Percentiles rank a stretch among this genome's conserved stretches.
Conservation (phyloP, 1,284 basidiomycete genomes). For the Ustilago sp. region DNA sequence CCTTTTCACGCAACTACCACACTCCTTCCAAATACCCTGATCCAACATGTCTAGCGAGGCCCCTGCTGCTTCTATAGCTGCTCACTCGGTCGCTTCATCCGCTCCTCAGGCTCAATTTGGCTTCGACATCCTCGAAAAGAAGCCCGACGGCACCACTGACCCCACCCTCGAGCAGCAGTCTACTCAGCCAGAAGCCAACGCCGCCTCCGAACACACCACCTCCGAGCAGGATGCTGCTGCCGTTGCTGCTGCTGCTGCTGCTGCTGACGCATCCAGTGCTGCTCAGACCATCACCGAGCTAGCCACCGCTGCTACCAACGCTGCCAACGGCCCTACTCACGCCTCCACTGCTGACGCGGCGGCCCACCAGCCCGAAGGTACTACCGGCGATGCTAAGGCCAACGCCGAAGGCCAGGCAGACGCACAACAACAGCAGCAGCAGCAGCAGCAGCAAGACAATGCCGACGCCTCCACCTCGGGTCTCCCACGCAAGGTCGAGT, state of each 20-base stretch:
- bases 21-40: background rate
- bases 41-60: constrained; percentile 32
- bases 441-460: background rate
- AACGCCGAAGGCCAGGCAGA: constrained; percentile 13
- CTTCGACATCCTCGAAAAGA: constrained; percentile 9
- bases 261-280: constrained; percentile 43
- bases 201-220: constrained; percentile 1
- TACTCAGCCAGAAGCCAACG: constrained; percentile 10
- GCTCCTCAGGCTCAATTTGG: constrained; percentile 13
- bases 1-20: background rate
- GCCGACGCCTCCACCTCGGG: constrained; percentile 18
- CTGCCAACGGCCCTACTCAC: constrained; percentile 15
- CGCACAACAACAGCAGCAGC: background rate
- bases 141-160: constrained; percentile 14
- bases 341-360: constrained; percentile 6
- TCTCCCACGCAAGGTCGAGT: constrained; percentile 37
- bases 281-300: constrained; percentile 49
- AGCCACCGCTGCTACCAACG: constrained; percentile 45
- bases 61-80: constrained; percentile 16
- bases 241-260: constrained; percentile 34
- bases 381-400: background rate
- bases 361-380: background rate
- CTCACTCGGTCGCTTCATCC: constrained; percentile 6
- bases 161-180: constrained; percentile 11
- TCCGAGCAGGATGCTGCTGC: constrained; percentile 23